phyloP scores from a whole-genome alignment of 345 rosid species.

The Brassica juncea region DNA sequence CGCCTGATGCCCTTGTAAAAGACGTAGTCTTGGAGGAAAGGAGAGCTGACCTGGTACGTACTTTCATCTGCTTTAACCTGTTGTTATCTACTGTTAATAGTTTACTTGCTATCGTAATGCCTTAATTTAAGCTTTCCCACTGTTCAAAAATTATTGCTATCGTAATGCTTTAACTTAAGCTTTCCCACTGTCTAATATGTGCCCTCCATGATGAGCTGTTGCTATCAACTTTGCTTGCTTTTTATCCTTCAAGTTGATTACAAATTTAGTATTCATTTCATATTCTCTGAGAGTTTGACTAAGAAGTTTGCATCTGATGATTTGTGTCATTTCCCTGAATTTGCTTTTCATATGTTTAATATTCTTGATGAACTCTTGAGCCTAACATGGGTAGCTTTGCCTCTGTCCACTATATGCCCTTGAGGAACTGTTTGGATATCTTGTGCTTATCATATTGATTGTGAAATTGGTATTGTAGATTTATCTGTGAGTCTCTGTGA shows the following conservation, averaged over 20 bases:
- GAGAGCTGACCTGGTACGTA: conserved; percentile 86
- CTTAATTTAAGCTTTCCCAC: background rate
- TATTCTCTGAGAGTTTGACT: background rate
- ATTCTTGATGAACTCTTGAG: background rate
- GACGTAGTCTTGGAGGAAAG: conserved; percentile 84
- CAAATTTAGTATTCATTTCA: conserved; percentile 4
- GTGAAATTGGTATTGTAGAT: background rate
- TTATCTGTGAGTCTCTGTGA: background rate
- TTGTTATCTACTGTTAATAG: background rate
- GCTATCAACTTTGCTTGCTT: background rate
- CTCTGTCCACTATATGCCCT: conserved; percentile 11
- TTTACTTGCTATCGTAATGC: conserved; percentile 1
- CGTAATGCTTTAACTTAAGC: background rate
- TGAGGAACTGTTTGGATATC: conserved; percentile 14
- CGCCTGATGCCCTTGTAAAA: conserved; percentile 72
- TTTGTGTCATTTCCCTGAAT: background rate
- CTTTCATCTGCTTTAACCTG: conserved; percentile 9
- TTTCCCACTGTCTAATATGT: background rate
- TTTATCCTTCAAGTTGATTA: conserved; percentile 7
- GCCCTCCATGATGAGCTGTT: conserved; percentile 3
- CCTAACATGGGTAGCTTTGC: conserved; percentile 10
- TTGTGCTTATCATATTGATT: background rate
- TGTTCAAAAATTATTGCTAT: background rate
- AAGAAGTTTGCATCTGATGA: conserved; percentile 21
- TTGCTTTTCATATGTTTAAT: background rate